These are phyloP conservation scores for Nitzschia palea DNA, from an alignment of 108 stramenopile species.

Conservation along the genomic window DNA sequence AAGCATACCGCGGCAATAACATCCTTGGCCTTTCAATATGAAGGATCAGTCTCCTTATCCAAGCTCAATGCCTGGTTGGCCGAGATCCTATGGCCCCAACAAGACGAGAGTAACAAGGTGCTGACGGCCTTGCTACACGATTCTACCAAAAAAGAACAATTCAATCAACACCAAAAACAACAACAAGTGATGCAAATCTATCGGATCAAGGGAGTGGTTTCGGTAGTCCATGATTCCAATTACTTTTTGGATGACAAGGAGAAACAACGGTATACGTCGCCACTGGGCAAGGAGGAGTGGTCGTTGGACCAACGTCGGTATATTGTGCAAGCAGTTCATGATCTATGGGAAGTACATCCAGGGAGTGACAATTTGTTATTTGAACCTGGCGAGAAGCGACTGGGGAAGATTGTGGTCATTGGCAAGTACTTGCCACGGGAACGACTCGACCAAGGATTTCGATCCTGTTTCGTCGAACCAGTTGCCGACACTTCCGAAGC, in stretches of 20 bases:
- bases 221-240: slow-evolving; percentile 39
- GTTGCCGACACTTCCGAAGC: too few relatives aligned
- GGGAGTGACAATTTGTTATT: slow-evolving; percentile 51
- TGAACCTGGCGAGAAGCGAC: slow-evolving; percentile 46
- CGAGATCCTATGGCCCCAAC: slow-evolving; percentile 80
- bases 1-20: slow-evolving; percentile 65
- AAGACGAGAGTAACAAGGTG: slow-evolving; percentile 71
- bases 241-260: slow-evolving; percentile 19
- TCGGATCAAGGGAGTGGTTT: slow-evolving; percentile 79
- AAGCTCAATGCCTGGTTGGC: slow-evolving; percentile 79
- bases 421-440: slow-evolving; percentile 66
- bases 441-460: slow-evolving; percentile 56
- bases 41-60: slow-evolving; percentile 54
- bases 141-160: background rate
- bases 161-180: slow-evolving; percentile 13
- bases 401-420: slow-evolving; percentile 85
- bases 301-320: slow-evolving; percentile 56
- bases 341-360: slow-evolving; percentile 85
- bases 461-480: slow-evolving; percentile 46
- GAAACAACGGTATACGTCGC: background rate
- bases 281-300: background rate
- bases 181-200: slow-evolving; percentile 42
- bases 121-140: slow-evolving; percentile 52
- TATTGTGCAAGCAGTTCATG: slow-evolving; percentile 83
- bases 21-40: slow-evolving; percentile 51